A percentile compares a stretch with the other conserved stretches of the same genome.
These are phyloP conservation scores for Haplosporangium sp. DNA, from an alignment of 371 early-diverging fungal genomes.

Conservation along the genomic window DNA sequence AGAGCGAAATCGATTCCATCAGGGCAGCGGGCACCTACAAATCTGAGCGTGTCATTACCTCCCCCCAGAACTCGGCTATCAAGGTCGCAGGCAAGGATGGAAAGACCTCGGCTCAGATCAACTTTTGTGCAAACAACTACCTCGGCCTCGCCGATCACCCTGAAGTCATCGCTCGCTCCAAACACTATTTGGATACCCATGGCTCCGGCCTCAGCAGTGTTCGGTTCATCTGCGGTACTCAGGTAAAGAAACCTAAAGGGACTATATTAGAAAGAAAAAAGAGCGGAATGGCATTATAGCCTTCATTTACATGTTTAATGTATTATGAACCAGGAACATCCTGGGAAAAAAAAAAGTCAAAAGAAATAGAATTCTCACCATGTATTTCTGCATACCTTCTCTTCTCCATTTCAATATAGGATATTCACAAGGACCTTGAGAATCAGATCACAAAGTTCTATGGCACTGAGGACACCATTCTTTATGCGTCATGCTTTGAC, in stretches of 20 bases:
- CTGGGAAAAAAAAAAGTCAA: not conserved
- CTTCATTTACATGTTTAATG: not conserved
- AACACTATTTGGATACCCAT: conserved; percentile 60
- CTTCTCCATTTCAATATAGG: conserved; percentile 10
- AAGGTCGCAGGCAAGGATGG: conserved; percentile 57
- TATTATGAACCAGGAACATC: not conserved
- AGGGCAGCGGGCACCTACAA: conserved; percentile 69
- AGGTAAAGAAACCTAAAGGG: conserved; percentile 31
- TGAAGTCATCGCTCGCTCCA: conserved; percentile 59
- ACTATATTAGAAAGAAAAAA: not conserved
- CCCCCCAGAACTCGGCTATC: conserved; percentile 63
- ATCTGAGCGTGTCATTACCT: conserved; percentile 65
- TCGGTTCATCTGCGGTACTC: conserved; percentile 75
- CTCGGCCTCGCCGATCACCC: conserved; percentile 68
- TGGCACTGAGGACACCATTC: conserved; percentile 67
- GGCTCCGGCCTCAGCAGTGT: conserved; percentile 73
- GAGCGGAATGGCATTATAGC: not conserved
- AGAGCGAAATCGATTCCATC: conserved; percentile 59
- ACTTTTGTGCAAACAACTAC: conserved; percentile 77
- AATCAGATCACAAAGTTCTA: conserved; percentile 65
- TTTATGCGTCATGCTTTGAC: conserved; percentile 75
- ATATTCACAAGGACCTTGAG: conserved; percentile 73
- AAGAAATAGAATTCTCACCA: not conserved
- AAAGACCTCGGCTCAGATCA: conserved; percentile 51
- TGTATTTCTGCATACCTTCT: not conserved